Evolutionary conservation across 768 basidiomycete species (phyloP).

Genomic region (Paxillus involutus): DNA sequence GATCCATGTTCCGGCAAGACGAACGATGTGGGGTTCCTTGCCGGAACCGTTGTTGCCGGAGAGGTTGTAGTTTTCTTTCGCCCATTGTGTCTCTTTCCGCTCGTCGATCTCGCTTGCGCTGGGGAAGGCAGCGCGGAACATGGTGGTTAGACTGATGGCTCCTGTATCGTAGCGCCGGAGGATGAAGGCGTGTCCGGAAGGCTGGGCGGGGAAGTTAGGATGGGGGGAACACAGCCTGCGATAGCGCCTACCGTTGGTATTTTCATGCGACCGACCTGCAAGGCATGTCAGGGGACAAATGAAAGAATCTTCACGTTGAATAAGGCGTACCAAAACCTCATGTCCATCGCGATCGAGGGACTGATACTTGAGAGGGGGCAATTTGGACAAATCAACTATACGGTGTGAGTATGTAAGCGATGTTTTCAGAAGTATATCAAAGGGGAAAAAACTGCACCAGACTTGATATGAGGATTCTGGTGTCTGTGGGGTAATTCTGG

Average conservation of each 20-base stretch:
- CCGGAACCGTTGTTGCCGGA: constrained; percentile 74
- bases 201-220: constrained; percentile 40
- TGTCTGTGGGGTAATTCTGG: constrained; percentile 52
- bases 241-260: constrained; percentile 72
- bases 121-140: constrained; percentile 96
- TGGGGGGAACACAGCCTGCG: constrained; percentile 6
- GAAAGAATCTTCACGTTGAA: not conserved
- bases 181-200: constrained; percentile 86
- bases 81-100: constrained; percentile 78
- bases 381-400: constrained; percentile 41
- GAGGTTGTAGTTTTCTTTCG: constrained; percentile 76
- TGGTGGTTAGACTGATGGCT: constrained; percentile 89
- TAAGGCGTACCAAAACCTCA: constrained; percentile 70
- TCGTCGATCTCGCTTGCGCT: constrained; percentile 75
- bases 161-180: constrained; percentile 92
- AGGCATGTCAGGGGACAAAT: constrained; percentile 20
- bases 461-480: constrained; percentile 50
- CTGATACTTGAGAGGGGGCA: constrained; percentile 88
- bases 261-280: constrained; percentile 86
- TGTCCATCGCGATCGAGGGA: constrained; percentile 84
- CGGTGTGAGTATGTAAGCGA: not conserved
- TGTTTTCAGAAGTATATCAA: not conserved
- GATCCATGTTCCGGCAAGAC: constrained; percentile 92
- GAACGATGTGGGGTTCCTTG: constrained; percentile 56
- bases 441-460: constrained; percentile 33